Evolutionary conservation across 2,329 filamentous ascomycete species (phyloP).

Genomic region (Fusarium sp.): DNA sequence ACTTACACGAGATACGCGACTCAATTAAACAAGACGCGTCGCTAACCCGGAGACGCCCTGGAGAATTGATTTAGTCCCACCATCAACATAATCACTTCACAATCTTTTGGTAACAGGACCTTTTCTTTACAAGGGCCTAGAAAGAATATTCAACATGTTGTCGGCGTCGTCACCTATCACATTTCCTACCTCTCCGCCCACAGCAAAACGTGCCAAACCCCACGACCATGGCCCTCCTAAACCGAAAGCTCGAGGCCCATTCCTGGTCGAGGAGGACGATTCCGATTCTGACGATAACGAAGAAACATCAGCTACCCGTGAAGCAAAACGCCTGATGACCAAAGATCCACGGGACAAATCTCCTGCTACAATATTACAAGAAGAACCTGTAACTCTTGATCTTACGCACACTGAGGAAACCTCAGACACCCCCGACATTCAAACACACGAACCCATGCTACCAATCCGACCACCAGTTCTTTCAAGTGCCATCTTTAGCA

Average conservation of each 20-base stretch:
- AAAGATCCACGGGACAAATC: conserved; percentile 41
- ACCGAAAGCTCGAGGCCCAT: conserved; percentile 55
- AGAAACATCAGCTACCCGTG: conserved; percentile 19
- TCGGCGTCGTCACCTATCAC: conserved; percentile 70
- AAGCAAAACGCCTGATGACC: conserved; percentile 52
- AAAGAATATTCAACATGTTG: conserved; percentile 60
- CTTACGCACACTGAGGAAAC: conserved; percentile 2
- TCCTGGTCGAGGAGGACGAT: conserved; percentile 56
- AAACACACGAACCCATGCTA: conserved; percentile 34
- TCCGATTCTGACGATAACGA: conserved; percentile 48
- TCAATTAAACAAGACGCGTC: conserved; percentile 51
- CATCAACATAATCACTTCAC: conserved; percentile 13
- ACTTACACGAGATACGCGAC: conserved; percentile 41
- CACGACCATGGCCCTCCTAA: conserved; percentile 53
- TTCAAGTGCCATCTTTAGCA: conserved; percentile 45
- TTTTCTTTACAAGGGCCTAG: neutral
- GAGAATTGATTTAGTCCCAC: conserved; percentile 30
- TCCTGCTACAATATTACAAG: neutral
- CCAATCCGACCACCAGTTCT: conserved; percentile 46
- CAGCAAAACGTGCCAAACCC: conserved; percentile 53
- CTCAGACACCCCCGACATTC: conserved; percentile 7
- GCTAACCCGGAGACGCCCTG: conserved; percentile 25
- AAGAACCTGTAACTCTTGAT: conserved; percentile 6
- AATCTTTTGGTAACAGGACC: neutral
- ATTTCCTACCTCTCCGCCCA: conserved; percentile 63